phyloP scores from a whole-genome alignment of 495 filamentous ascomycete species.

The Melanomma pulvis-pyrius region DNA sequence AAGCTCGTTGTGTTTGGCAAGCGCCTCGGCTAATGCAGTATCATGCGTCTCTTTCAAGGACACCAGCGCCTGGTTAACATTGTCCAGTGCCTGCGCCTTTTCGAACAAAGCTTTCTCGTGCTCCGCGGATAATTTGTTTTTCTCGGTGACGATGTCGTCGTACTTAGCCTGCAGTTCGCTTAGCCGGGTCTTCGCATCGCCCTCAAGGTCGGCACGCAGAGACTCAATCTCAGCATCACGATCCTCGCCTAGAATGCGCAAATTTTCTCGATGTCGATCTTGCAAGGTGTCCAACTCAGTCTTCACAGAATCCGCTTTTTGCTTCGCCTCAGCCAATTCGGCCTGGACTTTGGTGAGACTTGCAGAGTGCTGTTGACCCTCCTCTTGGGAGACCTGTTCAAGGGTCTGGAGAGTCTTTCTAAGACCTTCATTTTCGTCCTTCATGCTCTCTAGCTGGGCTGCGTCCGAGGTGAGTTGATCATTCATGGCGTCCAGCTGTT shows the following conservation, averaged over 20 bases:
- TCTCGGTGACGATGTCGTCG: constrained; percentile 24
- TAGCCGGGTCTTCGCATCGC: constrained; percentile 34
- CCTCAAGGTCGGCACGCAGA: constrained; percentile 34
- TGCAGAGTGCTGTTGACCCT: constrained; percentile 23
- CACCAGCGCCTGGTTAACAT: constrained; percentile 10
- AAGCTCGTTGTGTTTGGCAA: constrained; percentile 20
- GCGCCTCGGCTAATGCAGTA: constrained; percentile 10
- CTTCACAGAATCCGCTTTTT: constrained; percentile 22
- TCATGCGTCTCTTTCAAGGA: constrained; percentile 1
- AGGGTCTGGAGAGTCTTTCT: constrained; percentile 32
- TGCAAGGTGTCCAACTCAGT: constrained; percentile 17
- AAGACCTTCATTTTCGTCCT: constrained; percentile 30
- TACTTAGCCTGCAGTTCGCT: constrained; percentile 30
- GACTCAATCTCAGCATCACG: constrained; percentile 37
- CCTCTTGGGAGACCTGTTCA: constrained; percentile 24
- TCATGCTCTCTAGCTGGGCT: constrained; percentile 18
- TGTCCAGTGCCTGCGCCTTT: constrained; percentile 9
- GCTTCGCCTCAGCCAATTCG: constrained; percentile 24
- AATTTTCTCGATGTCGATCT: constrained; percentile 21
- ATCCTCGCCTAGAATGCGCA: constrained; percentile 31
- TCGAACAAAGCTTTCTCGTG: constrained; percentile 13
- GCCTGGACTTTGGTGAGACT: constrained; percentile 17
- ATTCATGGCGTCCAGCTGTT: constrained; percentile 34
- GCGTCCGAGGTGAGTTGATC: constrained; percentile 31
- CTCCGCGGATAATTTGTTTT: constrained; percentile 6